Evolutionary conservation across 768 basidiomycete genomes (phyloP).

Genomic region (Tricholoma saponaceum): DNA sequence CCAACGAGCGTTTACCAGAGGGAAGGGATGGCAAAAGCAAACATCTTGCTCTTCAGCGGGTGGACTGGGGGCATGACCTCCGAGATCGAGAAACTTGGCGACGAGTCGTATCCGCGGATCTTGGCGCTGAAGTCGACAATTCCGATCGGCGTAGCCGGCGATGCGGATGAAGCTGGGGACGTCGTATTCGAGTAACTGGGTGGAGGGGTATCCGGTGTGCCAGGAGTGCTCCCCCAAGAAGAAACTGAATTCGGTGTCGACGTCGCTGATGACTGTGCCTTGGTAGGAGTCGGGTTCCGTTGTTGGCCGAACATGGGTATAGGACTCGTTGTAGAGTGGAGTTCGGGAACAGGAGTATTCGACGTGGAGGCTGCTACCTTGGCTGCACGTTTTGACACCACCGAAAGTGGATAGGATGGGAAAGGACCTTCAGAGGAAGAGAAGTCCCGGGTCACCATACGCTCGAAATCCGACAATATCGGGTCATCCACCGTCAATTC

Average conservation of each 20-base stretch:
- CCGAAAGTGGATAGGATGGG: slow-evolving; percentile 57
- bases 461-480: slow-evolving; percentile 58
- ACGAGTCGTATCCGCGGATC: slow-evolving; percentile 39
- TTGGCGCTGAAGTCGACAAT: slow-evolving; percentile 47
- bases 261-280: slow-evolving; percentile 24
- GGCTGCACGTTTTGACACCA: slow-evolving; percentile 58
- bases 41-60: slow-evolving; percentile 58
- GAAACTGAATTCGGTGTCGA: slow-evolving; percentile 24
- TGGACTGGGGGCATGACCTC: slow-evolving; percentile 29
- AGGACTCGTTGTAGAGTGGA: slow-evolving; percentile 40
- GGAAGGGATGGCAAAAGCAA: slow-evolving; percentile 57
- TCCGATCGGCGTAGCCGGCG: slow-evolving; percentile 55
- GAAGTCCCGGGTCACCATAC: slow-evolving; percentile 55
- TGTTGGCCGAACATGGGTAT: slow-evolving; percentile 43
- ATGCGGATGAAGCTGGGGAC: slow-evolving; percentile 59
- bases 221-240: slow-evolving; percentile 23
- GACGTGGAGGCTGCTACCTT: slow-evolving; percentile 36
- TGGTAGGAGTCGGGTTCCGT: slow-evolving; percentile 28
- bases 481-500: slow-evolving; percentile 71
- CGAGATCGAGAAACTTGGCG: slow-evolving; percentile 35
- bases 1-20: slow-evolving; percentile 46
- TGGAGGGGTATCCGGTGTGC: slow-evolving; percentile 52
- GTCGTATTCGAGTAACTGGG: slow-evolving; percentile 48
- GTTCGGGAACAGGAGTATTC: slow-evolving; percentile 38
- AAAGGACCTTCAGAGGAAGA: slow-evolving; percentile 44